Percentiles rank a stretch among this genome's conserved stretches.
These are phyloP conservation scores for Rosa multiflora DNA, from an alignment of 306 rosid species.

Conservation along the genomic window DNA sequence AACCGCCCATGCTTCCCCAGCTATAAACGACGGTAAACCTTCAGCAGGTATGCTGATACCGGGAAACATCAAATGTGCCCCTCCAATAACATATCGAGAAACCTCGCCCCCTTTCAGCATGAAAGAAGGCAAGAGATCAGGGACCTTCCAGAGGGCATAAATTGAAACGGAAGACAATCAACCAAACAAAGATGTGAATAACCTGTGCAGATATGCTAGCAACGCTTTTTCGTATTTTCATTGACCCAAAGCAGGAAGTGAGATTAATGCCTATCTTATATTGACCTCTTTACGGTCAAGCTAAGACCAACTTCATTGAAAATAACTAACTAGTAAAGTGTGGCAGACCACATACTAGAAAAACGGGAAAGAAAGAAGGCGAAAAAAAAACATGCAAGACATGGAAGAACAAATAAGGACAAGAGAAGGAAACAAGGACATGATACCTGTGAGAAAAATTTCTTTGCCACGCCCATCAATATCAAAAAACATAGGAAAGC, in stretches of 20 bases:
- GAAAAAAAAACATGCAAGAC: too few relatives aligned
- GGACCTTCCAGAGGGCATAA: constrained; percentile 88
- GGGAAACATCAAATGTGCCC: constrained; percentile 97
- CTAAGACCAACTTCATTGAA: too few relatives aligned
- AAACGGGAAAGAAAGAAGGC: too few relatives aligned
- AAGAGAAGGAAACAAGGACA: background rate
- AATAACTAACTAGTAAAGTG: too few relatives aligned
- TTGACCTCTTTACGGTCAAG: too few relatives aligned
- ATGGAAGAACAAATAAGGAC: background rate
- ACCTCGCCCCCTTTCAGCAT: constrained; percentile 87
- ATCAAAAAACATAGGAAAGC: constrained; percentile 78
- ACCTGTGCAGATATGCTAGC: too few relatives aligned
- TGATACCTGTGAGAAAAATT: constrained; percentile 74
- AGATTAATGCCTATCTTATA: too few relatives aligned
- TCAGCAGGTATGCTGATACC: constrained; percentile 78
- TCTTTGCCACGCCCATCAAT: constrained; percentile 80
- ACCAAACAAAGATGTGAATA: background rate
- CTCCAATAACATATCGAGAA: constrained; percentile 76
- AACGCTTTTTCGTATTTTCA: too few relatives aligned
- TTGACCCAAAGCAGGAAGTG: too few relatives aligned
- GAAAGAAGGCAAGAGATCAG: constrained; percentile 80
- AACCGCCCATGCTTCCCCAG: constrained; percentile 80
- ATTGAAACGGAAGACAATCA: constrained; percentile 42
- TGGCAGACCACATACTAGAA: too few relatives aligned
- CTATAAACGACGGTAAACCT: constrained; percentile 73